phyloP scores from a whole-genome alignment of 83 land plant genomes.

The Thuja plicata region DNA sequence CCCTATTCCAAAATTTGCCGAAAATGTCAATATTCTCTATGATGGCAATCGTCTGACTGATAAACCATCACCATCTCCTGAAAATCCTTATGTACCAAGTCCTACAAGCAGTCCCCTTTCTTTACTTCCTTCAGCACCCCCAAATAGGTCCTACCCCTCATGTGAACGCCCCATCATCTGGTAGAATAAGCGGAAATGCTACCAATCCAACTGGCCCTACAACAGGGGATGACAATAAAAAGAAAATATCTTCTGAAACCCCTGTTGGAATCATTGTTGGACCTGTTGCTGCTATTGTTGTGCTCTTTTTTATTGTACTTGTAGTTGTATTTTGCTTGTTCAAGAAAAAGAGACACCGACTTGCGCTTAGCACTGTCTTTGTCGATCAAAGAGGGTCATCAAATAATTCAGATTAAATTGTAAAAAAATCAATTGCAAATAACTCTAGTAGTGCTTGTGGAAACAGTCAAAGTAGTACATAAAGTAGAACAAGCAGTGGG shows the following conservation, averaged over 20 bases:
- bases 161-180: background rate
- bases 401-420: conserved; percentile 31
- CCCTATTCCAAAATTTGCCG: conserved; percentile 48
- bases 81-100: conserved; percentile 1
- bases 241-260: background rate
- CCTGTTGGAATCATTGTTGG: conserved; percentile 23
- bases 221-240: conserved; percentile 11
- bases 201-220: background rate
- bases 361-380: conserved; percentile 39
- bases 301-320: background rate
- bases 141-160: conserved; percentile 18
- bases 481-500: conserved; percentile 25
- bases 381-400: conserved; percentile 56
- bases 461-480: conserved; percentile 10
- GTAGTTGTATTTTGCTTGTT: conserved; percentile 16
- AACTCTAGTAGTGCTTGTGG: conserved; percentile 14
- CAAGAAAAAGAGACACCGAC: conserved; percentile 26
- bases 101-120: conserved; percentile 15
- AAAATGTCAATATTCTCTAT: conserved; percentile 23
- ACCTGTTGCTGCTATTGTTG: conserved; percentile 28
- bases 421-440: conserved; percentile 54
- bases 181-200: background rate
- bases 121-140: background rate
- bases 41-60: conserved; percentile 49
- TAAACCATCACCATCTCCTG: background rate